phyloP scores from a whole-genome alignment of 2,329 filamentous ascomycete genomes.

The Fusarium devonianum region DNA sequence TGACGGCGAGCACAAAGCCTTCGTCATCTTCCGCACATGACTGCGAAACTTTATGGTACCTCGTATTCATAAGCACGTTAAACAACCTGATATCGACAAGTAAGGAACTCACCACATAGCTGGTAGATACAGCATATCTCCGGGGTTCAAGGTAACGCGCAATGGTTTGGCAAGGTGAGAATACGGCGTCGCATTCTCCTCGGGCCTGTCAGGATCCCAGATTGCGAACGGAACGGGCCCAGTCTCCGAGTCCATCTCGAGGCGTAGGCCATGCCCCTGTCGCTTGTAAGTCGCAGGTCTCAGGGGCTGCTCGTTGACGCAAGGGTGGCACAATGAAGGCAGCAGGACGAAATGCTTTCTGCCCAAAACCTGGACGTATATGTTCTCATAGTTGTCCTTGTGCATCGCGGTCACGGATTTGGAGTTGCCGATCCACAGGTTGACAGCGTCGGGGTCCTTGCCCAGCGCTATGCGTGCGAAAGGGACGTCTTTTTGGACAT shows the following conservation, averaged over 20 bases:
- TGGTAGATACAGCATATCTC: slow-evolving; percentile 84
- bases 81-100: background rate
- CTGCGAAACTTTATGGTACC: slow-evolving; percentile 84
- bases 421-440: slow-evolving; percentile 83
- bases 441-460: slow-evolving; percentile 74
- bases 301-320: slow-evolving; percentile 70
- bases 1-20: slow-evolving; percentile 78
- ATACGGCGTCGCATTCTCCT: slow-evolving; percentile 59
- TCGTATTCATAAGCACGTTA: slow-evolving; percentile 37
- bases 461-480: slow-evolving; percentile 77
- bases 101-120: slow-evolving; percentile 70
- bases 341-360: slow-evolving; percentile 78
- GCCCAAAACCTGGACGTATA: slow-evolving; percentile 79
- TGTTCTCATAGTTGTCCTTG: slow-evolving; percentile 85
- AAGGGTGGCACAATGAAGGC: slow-evolving; percentile 73
- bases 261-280: slow-evolving; percentile 35
- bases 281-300: slow-evolving; percentile 65
- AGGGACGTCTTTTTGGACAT: slow-evolving; percentile 70
- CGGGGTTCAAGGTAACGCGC: slow-evolving; percentile 71
- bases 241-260: slow-evolving; percentile 46
- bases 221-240: slow-evolving; percentile 69
- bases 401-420: slow-evolving; percentile 75
- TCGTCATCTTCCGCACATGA: slow-evolving; percentile 71
- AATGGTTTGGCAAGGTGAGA: slow-evolving; percentile 67
- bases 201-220: slow-evolving; percentile 75